Conservation (phyloP, 257 asterid genomes). For the Ligustrum vulgare region DNA sequence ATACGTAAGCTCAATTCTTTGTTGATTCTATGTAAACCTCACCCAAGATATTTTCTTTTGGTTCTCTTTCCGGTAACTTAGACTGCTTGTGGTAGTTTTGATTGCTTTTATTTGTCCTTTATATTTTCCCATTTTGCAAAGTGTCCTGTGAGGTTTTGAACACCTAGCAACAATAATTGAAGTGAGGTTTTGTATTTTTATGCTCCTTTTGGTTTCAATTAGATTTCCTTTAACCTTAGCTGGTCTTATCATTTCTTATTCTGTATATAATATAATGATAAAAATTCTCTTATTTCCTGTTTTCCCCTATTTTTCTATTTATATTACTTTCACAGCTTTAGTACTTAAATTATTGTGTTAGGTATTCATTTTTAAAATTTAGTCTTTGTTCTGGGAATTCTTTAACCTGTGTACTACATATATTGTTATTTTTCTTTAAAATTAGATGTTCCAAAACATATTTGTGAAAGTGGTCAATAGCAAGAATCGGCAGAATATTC, state of each 20-base stretch:
- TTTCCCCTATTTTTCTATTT: not conserved
- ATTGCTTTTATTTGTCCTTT: not conserved
- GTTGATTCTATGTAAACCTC: not conserved
- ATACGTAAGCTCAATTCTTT: constrained; percentile 57
- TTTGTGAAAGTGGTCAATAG: not conserved
- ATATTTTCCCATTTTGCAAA: not conserved
- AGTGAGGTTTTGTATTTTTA: not conserved
- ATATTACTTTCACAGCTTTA: not conserved
- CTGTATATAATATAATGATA: not conserved
- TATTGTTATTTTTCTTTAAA: not conserved
- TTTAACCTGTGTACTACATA: not conserved
- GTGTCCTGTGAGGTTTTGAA: not conserved
- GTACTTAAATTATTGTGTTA: not conserved
- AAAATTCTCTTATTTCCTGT: not conserved
- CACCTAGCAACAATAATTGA: too few relatives aligned
- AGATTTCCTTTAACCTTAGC: not conserved
- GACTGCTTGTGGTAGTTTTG: not conserved
- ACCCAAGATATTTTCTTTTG: not conserved
- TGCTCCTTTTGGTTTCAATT: not conserved
- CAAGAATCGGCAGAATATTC: not conserved
- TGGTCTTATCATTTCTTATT: not conserved
- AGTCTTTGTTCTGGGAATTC: not conserved
- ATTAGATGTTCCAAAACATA: not conserved
- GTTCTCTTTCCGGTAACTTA: not conserved
- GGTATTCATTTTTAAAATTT: not conserved